Conservation (phyloP, 2,329 filamentous ascomycete genomes). For the Dothideomycetes sp. region DNA sequence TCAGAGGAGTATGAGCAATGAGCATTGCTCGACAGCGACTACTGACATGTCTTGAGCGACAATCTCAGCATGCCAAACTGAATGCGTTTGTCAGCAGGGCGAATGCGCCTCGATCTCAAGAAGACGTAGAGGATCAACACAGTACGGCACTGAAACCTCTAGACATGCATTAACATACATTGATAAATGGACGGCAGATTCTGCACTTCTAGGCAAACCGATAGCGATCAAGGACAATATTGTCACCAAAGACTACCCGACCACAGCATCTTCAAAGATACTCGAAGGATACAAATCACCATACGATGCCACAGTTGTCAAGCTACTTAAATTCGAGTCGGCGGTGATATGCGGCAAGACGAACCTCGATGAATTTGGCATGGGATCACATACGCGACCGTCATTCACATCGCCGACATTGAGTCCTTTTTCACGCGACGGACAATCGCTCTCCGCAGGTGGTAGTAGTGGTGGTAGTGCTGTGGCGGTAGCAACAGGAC, state of each 20-base stretch:
- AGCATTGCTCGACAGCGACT: slow-evolving; percentile 7
- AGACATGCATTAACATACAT: background rate
- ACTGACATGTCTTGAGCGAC: slow-evolving; percentile 11
- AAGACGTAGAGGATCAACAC: background rate
- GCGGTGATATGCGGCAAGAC: slow-evolving; percentile 66
- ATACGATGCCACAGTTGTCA: slow-evolving; percentile 73
- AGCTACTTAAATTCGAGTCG: slow-evolving; percentile 54
- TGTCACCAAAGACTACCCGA: slow-evolving; percentile 39
- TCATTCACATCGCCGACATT: slow-evolving; percentile 59
- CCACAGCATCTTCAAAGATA: slow-evolving; percentile 74
- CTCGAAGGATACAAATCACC: slow-evolving; percentile 61
- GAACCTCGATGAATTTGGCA: slow-evolving; percentile 93
- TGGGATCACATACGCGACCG: slow-evolving; percentile 73
- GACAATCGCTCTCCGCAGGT: slow-evolving; percentile 53
- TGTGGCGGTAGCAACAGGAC: slow-evolving; percentile 61
- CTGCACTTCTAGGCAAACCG: slow-evolving; percentile 25
- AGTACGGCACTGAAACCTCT: background rate
- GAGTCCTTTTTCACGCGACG: slow-evolving; percentile 36
- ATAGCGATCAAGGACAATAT: slow-evolving; percentile 46
- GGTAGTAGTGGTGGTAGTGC: slow-evolving; percentile 94
- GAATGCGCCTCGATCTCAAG: slow-evolving; percentile 5
- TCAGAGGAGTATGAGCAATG: slow-evolving; percentile 10
- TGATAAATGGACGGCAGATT: slow-evolving; percentile 5
- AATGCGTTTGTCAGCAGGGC: slow-evolving; percentile 14
- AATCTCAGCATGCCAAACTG: background rate